Evolutionary conservation across 306 rosid genomes (phyloP).

Genomic region (apple (Malus domestica)): DNA sequence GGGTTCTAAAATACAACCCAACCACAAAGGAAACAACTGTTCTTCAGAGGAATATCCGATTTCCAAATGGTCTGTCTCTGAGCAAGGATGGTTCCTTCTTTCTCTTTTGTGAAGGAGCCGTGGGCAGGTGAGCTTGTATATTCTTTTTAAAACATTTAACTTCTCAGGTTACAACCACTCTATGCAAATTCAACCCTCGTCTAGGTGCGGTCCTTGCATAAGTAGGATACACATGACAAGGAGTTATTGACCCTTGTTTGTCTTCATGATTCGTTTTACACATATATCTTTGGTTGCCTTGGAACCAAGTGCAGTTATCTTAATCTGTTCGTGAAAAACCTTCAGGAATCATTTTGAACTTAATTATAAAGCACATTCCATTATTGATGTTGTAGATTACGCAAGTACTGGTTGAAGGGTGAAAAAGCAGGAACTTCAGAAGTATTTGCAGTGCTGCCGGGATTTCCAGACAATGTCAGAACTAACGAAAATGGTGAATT

Average conservation of each 20-base stretch:
- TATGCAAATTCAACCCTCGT: neutral
- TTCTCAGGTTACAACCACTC: neutral
- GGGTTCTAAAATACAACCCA: constrained; percentile 72
- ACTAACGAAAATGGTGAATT: constrained; percentile 74
- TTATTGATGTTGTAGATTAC: constrained; percentile 38
- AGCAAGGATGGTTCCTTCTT: constrained; percentile 91
- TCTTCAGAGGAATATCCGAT: constrained; percentile 63
- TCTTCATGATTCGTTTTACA: neutral
- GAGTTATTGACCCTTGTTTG: neutral
- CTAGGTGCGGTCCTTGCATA: neutral
- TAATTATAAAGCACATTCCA: neutral
- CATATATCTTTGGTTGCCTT: too few relatives aligned
- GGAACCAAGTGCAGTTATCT: neutral
- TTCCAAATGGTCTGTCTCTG: constrained; percentile 84
- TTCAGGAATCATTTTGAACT: neutral
- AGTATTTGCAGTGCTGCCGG: constrained; percentile 67
- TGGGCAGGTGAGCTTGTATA: constrained; percentile 62
- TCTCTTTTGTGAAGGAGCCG: constrained; percentile 54
- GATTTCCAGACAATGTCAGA: constrained; percentile 84
- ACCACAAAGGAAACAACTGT: constrained; percentile 68
- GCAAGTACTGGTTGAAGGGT: constrained; percentile 83
- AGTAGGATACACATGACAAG: neutral
- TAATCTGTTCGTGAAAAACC: neutral
- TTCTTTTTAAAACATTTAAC: neutral
- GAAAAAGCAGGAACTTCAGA: constrained; percentile 77